A percentile compares a stretch with the other conserved stretches of the same genome.
Evolutionary conservation across 192 early-diverging fungal species (phyloP).

Genomic region (Umbelopsis sp.): DNA sequence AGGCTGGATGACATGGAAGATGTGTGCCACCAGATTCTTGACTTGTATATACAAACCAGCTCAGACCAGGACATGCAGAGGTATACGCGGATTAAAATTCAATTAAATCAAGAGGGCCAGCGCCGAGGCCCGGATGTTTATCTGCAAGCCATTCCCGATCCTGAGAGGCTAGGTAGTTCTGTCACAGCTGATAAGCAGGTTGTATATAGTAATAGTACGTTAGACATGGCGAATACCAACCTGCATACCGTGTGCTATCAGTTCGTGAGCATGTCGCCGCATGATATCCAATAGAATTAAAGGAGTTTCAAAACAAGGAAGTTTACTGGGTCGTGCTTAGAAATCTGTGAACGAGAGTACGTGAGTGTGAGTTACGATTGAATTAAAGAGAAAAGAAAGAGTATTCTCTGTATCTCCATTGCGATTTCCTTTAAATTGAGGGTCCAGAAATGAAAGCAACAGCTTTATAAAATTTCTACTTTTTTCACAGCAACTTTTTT

Average conservation of each 20-base stretch:
- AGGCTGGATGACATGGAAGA: conserved; percentile 63
- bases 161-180: conserved; percentile 9
- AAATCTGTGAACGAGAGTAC: neutral
- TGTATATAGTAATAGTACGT: conserved; percentile 23
- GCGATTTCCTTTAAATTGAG: neutral
- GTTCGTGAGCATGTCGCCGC: conserved; percentile 23
- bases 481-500: neutral
- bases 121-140: conserved; percentile 17
- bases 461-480: too few relatives aligned
- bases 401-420: neutral
- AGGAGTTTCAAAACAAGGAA: neutral
- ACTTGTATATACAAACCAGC: conserved; percentile 47
- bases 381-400: neutral
- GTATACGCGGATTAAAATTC: conserved; percentile 53
- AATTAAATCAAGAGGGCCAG: conserved; percentile 47
- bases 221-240: conserved; percentile 35
- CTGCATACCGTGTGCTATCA: conserved; percentile 41
- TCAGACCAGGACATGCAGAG: conserved; percentile 34
- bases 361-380: neutral
- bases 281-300: conserved; percentile 19
- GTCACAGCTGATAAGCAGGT: conserved; percentile 6
- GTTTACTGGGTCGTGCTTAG: conserved; percentile 4
- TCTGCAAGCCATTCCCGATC: conserved; percentile 20
- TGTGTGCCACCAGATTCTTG: conserved; percentile 55
- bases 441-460: neutral